These are phyloP conservation scores for Huntiella omanensis DNA, from an alignment of 2,329 filamentous ascomycete species.

Conservation along the genomic window DNA sequence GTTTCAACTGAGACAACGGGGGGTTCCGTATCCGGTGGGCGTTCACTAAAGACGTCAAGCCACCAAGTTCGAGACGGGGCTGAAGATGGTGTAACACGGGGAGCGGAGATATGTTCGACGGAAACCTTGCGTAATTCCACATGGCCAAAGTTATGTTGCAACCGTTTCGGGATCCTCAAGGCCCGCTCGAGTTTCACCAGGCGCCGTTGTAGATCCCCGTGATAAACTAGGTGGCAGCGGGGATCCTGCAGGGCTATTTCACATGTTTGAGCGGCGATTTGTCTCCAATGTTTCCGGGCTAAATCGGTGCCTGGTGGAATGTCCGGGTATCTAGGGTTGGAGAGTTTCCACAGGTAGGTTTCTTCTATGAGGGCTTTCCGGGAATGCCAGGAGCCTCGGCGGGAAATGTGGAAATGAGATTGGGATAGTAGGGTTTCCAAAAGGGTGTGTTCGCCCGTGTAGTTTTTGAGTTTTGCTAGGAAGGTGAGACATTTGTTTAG, in stretches of 20 bases:
- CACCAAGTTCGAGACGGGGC: conserved; percentile 71
- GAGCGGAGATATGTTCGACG: too few relatives aligned
- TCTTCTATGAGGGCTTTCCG: conserved; percentile 88
- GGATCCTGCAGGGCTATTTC: conserved; percentile 73
- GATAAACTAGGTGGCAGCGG: conserved; percentile 78
- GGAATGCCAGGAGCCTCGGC: conserved; percentile 86
- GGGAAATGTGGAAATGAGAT: conserved; percentile 64
- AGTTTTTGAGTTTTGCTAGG: conserved; percentile 63
- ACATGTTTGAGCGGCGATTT: conserved; percentile 59
- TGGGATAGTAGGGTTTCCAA: conserved; percentile 61
- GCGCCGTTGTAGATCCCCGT: conserved; percentile 87
- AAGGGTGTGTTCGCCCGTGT: conserved; percentile 57
- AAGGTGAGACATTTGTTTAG: conserved; percentile 71
- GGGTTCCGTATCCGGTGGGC: conserved; percentile 20
- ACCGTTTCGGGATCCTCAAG: conserved; percentile 61
- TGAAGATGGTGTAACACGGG: too few relatives aligned
- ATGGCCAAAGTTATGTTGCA: conserved; percentile 86
- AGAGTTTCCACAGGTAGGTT: conserved; percentile 64
- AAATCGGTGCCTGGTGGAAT: conserved; percentile 21
- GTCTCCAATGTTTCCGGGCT: conserved; percentile 70
- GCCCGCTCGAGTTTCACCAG: conserved; percentile 78
- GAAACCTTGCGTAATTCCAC: conserved; percentile 39
- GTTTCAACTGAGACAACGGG: conserved; percentile 70
- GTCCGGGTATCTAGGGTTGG: background rate
- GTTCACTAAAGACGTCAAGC: conserved; percentile 51